These are phyloP conservation scores for Neurospora sublineolata DNA, from an alignment of 495 filamentous ascomycete genomes.

Conservation along the genomic window DNA sequence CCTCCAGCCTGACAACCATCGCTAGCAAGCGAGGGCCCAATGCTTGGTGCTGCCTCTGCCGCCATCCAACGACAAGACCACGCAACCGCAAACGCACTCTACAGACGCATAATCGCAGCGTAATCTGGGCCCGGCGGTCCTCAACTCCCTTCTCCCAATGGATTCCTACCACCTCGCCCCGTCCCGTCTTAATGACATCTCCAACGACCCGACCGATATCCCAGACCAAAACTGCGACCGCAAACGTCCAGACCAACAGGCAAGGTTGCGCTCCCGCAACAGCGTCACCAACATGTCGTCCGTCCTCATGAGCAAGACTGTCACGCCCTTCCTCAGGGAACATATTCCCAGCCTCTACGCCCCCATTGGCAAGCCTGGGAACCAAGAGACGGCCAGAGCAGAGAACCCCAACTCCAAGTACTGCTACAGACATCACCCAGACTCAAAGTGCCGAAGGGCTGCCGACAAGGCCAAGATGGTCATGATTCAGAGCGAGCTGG, in stretches of 20 bases:
- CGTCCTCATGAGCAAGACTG: conserved; percentile 39
- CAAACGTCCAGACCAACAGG: conserved; percentile 30
- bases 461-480: conserved; percentile 94
- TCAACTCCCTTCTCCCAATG: conserved; percentile 12
- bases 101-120: not conserved
- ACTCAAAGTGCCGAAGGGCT: conserved; percentile 83
- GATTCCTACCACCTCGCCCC: conserved; percentile 10
- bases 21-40: conserved; percentile 18
- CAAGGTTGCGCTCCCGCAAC: conserved; percentile 17
- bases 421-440: conserved; percentile 91
- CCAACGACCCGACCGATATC: not conserved
- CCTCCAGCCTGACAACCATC: conserved; percentile 12
- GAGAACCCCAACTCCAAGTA: conserved; percentile 71
- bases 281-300: conserved; percentile 35
- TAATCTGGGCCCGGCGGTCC: conserved; percentile 7
- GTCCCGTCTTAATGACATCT: conserved; percentile 1
- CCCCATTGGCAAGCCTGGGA: conserved; percentile 20
- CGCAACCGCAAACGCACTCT: conserved; percentile 13
- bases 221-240: conserved; percentile 28
- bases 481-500: conserved; percentile 76
- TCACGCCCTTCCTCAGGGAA: conserved; percentile 73
- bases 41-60: conserved; percentile 14
- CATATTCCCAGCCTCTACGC: conserved; percentile 48
- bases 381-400: conserved; percentile 27
- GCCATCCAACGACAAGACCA: conserved; percentile 14